These are phyloP conservation scores for Aurantiochytrium sp. DNA, from an alignment of 108 stramenopile genomes.

Conservation along the genomic window DNA sequence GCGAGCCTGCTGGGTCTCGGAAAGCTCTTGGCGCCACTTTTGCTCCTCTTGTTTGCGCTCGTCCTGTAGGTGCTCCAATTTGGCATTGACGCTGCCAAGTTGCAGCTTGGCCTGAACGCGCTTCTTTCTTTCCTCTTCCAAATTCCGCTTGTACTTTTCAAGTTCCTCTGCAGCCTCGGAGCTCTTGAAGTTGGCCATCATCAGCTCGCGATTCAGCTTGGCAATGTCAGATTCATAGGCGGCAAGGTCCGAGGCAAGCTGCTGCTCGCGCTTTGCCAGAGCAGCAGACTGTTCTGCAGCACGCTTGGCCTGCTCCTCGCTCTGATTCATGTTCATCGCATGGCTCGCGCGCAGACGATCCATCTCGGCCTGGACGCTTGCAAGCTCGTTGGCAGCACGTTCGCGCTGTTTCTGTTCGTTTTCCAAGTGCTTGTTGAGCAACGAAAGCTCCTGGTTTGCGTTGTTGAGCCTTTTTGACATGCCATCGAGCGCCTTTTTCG, in stretches of 20 bases:
- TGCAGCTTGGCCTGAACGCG: neutral
- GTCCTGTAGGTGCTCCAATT: constrained; percentile 29
- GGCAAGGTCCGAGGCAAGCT: neutral
- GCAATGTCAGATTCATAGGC: neutral
- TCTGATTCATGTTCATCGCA: neutral
- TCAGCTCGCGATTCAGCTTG: neutral
- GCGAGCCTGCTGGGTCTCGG: neutral
- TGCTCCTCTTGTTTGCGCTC: constrained; percentile 21
- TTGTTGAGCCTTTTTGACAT: neutral
- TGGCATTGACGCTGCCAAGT: constrained; percentile 29
- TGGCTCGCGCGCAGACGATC: neutral
- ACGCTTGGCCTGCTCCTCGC: neutral
- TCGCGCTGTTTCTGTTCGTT: constrained; percentile 5
- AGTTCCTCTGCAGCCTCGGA: neutral
- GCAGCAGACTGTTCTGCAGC: neutral
- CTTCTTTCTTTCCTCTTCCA: neutral
- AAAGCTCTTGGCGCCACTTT: neutral
- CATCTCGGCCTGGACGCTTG: neutral
- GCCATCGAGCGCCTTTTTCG: neutral
- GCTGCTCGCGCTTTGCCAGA: neutral
- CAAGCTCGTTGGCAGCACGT: neutral
- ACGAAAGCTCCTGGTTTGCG: neutral
- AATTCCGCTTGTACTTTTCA: neutral
- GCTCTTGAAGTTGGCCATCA: neutral
- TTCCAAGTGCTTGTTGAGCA: neutral